These are phyloP conservation scores for Pisolithus albus DNA, from an alignment of 768 basidiomycete genomes.

Conservation along the genomic window DNA sequence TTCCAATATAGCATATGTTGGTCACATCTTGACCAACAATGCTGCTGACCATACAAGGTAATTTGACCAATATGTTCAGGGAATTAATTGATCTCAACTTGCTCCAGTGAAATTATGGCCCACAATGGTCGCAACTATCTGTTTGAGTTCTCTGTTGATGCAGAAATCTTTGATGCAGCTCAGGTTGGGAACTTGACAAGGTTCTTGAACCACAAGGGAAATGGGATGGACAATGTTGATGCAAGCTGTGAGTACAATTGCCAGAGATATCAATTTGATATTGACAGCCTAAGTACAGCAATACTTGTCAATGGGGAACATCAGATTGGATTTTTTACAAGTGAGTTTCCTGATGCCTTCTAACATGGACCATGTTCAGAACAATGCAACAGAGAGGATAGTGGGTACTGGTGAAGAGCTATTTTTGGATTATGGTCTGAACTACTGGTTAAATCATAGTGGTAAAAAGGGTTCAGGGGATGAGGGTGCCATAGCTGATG, in stretches of 20 bases:
- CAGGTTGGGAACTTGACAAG: constrained; percentile 38
- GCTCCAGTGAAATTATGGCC: constrained; percentile 8
- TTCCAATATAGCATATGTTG: constrained; percentile 35
- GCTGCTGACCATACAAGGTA: constrained; percentile 13
- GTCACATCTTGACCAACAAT: constrained; percentile 11
- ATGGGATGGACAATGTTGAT: constrained; percentile 10
- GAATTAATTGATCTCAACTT: not conserved
- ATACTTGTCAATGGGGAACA: constrained; percentile 28
- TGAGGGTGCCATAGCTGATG: not conserved
- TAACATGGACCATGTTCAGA: not conserved
- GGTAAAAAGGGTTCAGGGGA: not conserved
- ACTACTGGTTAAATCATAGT: constrained; percentile 18
- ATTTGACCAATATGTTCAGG: not conserved
- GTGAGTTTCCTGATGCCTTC: constrained; percentile 18
- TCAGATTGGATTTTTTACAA: constrained; percentile 31
- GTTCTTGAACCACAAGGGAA: constrained; percentile 34
- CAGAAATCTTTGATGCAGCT: constrained; percentile 31
- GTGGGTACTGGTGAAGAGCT: constrained; percentile 30
- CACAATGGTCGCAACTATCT: constrained; percentile 28
- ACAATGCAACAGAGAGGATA: constrained; percentile 10
- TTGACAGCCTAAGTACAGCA: constrained; percentile 9
- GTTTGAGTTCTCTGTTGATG: constrained; percentile 18
- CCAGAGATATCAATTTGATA: not conserved
- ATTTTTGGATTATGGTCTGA: constrained; percentile 29
- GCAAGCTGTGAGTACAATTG: constrained; percentile 20